Evolutionary conservation across 768 basidiomycete genomes (phyloP), one percentile per base, ranked within the genome.

Genomic region (Termitomyces sp.): DNA sequence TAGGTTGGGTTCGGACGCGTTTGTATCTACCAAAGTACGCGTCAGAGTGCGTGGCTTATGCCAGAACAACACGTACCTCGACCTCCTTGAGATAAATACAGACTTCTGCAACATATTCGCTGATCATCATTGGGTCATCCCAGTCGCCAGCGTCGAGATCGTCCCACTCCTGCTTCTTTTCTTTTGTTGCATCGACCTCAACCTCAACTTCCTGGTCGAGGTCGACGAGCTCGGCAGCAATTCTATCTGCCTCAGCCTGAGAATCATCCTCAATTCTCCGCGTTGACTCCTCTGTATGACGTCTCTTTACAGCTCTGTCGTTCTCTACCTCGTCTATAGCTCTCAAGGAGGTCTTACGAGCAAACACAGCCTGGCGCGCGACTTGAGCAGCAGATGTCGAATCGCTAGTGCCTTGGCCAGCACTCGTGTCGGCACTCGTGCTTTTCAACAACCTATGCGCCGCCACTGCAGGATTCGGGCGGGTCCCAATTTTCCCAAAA

Each of bases 51-150:
- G 37, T 18, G 8, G 39, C 0, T 42, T 22, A 52, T 7, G 57
- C 3, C 18, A 31, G 13, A 31, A 53, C 22, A 44, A 62, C 34
- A 37, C 63, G 31, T 69, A 95, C 95, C 84, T 98, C 94, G 59
- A 87, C 78, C 61, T 83, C 75, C 69, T 88, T 87, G 70, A 95
- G 83, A 76, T 96, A 96, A 55, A 86, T 76, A 70, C 94, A 93
- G 54, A 95, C 91, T 58, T 95, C 95, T 15, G 72, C 76, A 50
- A 95, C 92, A 68, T 97, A 97, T 72, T 95, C 91, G 73, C 87
- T 88, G 58, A 93, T 94, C 92, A 95, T 95, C 60, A 84, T 74
- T 30, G 95, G 94, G 67, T 97, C 93, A 59, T 92, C 91, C 55
- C 78, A 84, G 69, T 98, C 95, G 22, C 89, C 93, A 2, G 84